Evolutionary conservation across 768 basidiomycete genomes (phyloP), one percentile per base, ranked within the genome.

Genomic region (Termitomyces sp.): DNA sequence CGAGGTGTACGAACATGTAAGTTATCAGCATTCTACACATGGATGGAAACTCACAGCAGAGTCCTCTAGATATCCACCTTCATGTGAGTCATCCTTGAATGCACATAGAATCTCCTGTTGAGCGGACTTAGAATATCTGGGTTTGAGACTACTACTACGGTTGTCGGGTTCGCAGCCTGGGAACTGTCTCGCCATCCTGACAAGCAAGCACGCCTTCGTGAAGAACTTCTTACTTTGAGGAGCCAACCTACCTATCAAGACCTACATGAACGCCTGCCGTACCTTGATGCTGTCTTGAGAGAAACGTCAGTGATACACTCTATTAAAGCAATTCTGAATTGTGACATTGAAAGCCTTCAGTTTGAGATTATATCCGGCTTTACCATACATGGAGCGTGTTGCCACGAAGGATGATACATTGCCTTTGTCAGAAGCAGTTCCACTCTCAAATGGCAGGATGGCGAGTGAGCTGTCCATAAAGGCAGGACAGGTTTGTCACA

Each of bases 341-440:
- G 11, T 35, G 32, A n/a, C 32, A 6, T n/a, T 51, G 1, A 35
- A 51, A 13, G 9, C 4, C 9, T 50, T 18, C n/a, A 51, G 50
- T 51, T 6, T 51, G 28, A 51, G 50, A 36, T 36, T 51, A 16
- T 51, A 51, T 33, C 50, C 50, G 2, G 50, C 50, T 51, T 36
- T 51, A 35, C 50, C 50, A 6, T 51, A 51, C n/a, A 51, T 51
- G 50, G 50, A 51, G 11, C 50, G 50, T 3, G 50, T 51, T 51
- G 50, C 50, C n/a, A 51, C 50, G 12, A 51, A 35, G 50, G 33
- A 51, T 20, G 50, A 51, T 2, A 20, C 9, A 36, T 20, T 51
- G 6, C 50, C 50, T 51, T 36, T 51, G 33, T 51, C 33, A 7
- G 18, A 51, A n/a, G 33, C 18, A 6, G n/a, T 51, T 13, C 33